Evolutionary conservation across 2,329 filamentous ascomycete genomes (phyloP), one percentile per base, ranked within the genome.

Genomic region (Gnomoniopsis sp.): DNA sequence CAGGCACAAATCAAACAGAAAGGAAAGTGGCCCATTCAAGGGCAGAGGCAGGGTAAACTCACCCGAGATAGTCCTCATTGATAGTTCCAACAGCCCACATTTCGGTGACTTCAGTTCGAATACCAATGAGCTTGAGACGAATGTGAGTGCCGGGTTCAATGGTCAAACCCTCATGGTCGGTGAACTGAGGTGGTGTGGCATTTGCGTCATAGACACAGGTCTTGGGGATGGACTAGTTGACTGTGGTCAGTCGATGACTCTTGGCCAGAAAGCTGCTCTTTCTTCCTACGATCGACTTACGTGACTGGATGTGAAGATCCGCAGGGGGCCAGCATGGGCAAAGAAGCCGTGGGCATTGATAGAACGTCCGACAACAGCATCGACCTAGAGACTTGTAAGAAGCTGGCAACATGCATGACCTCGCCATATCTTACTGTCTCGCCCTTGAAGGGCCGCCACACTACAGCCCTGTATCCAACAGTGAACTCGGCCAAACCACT

Each of bases 71-170:
- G 69, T 89, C 86, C 70, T 88, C 93, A 76, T 96, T 96, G 78
- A 99, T 97, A 66, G 91, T 98, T 61, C 93, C 95, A 73, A 99
- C 96, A 41, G 93, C 95, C 82, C 90, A 97, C 84, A 99, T 96
- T 72, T 91, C 89, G 63, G 91, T 91, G 53, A 98, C 91, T 72
- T 98, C 95, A 64, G 90, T 93, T 74, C 96, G 86, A 53, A 93
- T 90, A 74, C 95, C 95, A 67, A 97, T 91, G 64, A 99, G 88
- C 77, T 97, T 97, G 65, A 98, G 86, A 49, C 95, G 90, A 63
- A 99, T 86, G 67, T 96, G 93, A 17, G 93, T 96, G 50, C 92
- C 91, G 60, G 92, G 91, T 75, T 98, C 93, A 69, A 99, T 96
- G 38, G 92, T 88, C 65, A 93, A 91, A 65, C 96, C 95, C 63